Evolutionary conservation across 768 basidiomycete species (phyloP).

Genomic region (Lactarius evosmus): DNA sequence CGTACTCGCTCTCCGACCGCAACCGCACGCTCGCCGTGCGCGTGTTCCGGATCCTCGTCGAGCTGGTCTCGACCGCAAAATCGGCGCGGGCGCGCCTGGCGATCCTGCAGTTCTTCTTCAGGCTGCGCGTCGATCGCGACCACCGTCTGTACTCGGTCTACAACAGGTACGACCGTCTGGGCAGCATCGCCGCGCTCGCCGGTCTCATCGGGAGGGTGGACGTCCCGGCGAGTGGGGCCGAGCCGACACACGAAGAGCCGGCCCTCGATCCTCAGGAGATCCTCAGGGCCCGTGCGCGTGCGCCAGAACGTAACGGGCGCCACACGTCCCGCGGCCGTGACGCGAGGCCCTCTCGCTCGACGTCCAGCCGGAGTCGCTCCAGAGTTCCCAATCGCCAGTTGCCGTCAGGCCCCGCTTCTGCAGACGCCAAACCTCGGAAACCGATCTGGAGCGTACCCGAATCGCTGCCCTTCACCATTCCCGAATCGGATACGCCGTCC

Average conservation of each 20-base stretch:
- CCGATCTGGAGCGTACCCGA: constrained; percentile 73
- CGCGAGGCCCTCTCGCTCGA: constrained; percentile 23
- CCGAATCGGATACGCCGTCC: constrained; percentile 58
- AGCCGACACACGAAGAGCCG: constrained; percentile 22
- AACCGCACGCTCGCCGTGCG: constrained; percentile 53
- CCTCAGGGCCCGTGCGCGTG: constrained; percentile 24
- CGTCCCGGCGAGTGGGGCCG: constrained; percentile 19
- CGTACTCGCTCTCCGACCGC: constrained; percentile 46
- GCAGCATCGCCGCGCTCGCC: constrained; percentile 56
- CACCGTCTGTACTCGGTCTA: constrained; percentile 76
- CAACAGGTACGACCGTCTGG: constrained; percentile 52
- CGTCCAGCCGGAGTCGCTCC: constrained; percentile 38
- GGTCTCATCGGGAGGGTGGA: constrained; percentile 56
- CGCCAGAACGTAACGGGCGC: constrained; percentile 26
- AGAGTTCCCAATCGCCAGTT: constrained; percentile 42
- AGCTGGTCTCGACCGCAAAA: constrained; percentile 44
- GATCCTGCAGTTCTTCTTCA: constrained; percentile 82
- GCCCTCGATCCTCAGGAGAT: constrained; percentile 19
- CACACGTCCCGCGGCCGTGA: constrained; percentile 28
- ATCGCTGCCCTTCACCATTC: constrained; percentile 50
- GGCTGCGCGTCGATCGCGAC: constrained; percentile 84
- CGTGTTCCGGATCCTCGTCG: constrained; percentile 52
- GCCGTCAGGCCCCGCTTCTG: constrained; percentile 28
- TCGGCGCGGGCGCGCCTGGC: constrained; percentile 62
- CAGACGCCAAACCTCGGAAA: constrained; percentile 38